Evolutionary conservation across 495 filamentous ascomycete species (phyloP).

Genomic region (Daldinia childiae): DNA sequence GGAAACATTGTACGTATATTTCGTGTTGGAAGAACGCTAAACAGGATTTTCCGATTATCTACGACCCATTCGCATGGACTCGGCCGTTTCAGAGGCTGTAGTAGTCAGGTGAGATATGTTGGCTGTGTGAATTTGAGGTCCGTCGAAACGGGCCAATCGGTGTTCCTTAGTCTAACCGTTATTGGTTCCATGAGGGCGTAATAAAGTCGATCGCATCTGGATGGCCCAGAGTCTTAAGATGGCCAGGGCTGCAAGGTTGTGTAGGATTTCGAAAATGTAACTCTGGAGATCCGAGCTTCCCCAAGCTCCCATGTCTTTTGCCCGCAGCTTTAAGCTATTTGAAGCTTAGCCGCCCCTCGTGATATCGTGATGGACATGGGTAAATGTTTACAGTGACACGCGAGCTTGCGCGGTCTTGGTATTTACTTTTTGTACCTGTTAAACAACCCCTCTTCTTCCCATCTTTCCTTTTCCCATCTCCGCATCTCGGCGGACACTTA

Average conservation of each 20-base stretch:
- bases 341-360: conserved; percentile 39
- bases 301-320: conserved; percentile 18
- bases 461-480: conserved; percentile 37
- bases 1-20: conserved; percentile 3
- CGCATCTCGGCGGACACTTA: conserved; percentile 37
- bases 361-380: conserved; percentile 38
- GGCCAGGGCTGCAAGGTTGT: conserved; percentile 26
- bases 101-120: conserved; percentile 35
- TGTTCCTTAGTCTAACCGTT: conserved; percentile 25
- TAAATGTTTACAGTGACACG: conserved; percentile 41
- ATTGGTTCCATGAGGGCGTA: conserved; percentile 30
- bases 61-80: conserved; percentile 34
- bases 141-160: conserved; percentile 33
- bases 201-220: conserved; percentile 32
- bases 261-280: conserved; percentile 38
- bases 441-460: conserved; percentile 35
- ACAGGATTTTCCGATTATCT: conserved; percentile 40
- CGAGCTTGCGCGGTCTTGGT: conserved; percentile 35
- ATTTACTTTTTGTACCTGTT: conserved; percentile 41
- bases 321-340: conserved; percentile 32
- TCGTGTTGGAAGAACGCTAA: conserved; percentile 17
- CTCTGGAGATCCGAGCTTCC: conserved; percentile 37
- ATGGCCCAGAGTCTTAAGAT: conserved; percentile 1
- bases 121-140: conserved; percentile 39
- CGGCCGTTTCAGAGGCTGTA: conserved; percentile 35